Evolutionary conservation across 2,329 filamentous ascomycete genomes (phyloP), one percentile per base, ranked within the genome.

Genomic region (Orbilia brochopaga): DNA sequence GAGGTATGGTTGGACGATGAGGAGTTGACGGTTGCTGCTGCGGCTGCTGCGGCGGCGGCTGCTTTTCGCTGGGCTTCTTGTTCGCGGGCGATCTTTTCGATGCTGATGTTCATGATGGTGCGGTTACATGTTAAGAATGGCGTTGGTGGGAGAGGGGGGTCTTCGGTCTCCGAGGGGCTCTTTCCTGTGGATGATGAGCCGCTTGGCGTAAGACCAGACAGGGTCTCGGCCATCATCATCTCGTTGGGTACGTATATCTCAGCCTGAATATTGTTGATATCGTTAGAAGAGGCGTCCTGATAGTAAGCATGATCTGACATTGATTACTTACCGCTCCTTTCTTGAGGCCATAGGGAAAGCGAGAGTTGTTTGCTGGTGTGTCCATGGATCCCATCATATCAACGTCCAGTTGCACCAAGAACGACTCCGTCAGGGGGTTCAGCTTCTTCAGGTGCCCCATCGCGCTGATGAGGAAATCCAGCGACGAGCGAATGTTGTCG

Each of bases 381-480:
- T 76, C 75, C 46, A 76, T 63, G 2, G 66, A 69, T 15, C 76
- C 75, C 2, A 74, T 75, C 2, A 97, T 84, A 77, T 99, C 94
- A 15, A 97, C 89, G 75, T 97, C 92, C 3, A 97, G 83, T 79
- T 97, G 94, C 1, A 94, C 90, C 37, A 97, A 82, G 81, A 97
- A 97, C 0, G 93, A 97, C 78, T 97, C 92, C 0, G 93, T 96
- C 55, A 99, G 83, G 0, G 92, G 92, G 75, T 96, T 97, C 76
- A 90, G 90, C 69, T 86, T 86, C 80, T 95, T 96, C 75, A 97
- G 81, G 2, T 90, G 91, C 75, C 92, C 90, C 87, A 99, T 96
- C 3, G 93, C 92, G 19, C 89, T 88, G 1, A 97, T 84, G 15
- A 97, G 84, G 78, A 99, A 97, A 63, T 92, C 88, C n/a, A 97